A percentile compares a stretch with the other conserved stretches of the same genome.
phyloP scores from a whole-genome alignment of 306 rosid genomes.

The Corylus heterophylla region DNA sequence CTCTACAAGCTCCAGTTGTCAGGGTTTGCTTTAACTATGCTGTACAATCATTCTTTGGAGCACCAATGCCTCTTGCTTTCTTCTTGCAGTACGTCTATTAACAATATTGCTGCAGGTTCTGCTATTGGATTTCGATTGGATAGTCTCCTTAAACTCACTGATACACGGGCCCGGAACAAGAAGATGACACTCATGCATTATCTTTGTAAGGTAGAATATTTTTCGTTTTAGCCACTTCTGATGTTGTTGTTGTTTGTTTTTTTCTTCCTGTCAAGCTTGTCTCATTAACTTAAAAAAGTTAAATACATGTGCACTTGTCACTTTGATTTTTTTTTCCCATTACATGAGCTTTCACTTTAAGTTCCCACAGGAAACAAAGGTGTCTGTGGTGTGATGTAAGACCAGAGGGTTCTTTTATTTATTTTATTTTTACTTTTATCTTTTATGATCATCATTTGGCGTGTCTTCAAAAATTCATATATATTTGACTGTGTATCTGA shows the following conservation, averaged over 20 bases:
- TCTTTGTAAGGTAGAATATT: conserved; percentile 87
- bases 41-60: background rate
- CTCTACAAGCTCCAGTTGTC: conserved; percentile 11
- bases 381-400: background rate
- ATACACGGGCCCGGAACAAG: conserved; percentile 84
- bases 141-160: conserved; percentile 95
- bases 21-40: background rate
- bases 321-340: background rate
- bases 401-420: background rate
- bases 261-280: background rate
- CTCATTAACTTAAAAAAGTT: background rate
- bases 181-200: conserved; percentile 99
- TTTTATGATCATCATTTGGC: background rate
- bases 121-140: conserved; percentile 98
- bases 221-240: background rate
- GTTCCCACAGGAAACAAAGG: background rate
- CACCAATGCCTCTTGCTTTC: conserved; percentile 14
- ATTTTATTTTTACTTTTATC: background rate
- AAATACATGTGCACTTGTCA: background rate
- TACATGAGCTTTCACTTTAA: background rate
- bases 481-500: background rate
- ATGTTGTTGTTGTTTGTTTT: background rate
- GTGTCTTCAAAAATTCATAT: background rate
- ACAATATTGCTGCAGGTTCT: conserved; percentile 58
- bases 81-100: conserved; percentile 24